Percentiles rank a stretch among this genome's conserved stretches.
Conservation (phyloP, 306 rosid species). For the Sesbania bispinosa region DNA sequence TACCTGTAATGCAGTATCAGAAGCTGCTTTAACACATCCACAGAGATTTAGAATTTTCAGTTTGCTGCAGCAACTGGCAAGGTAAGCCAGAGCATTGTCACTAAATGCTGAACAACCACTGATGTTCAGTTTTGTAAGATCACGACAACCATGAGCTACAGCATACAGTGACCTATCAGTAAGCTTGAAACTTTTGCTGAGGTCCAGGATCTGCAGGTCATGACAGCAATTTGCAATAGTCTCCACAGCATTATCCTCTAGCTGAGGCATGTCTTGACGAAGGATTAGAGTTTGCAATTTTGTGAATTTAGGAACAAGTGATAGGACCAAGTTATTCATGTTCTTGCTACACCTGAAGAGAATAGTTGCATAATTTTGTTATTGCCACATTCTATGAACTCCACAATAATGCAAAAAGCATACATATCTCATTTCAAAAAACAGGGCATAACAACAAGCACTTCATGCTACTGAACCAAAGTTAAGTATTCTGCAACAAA, state of each 20-base stretch:
- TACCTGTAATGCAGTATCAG: constrained; percentile 89
- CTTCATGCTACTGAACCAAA: neutral
- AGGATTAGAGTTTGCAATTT: constrained; percentile 73
- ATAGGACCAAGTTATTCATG: constrained; percentile 82
- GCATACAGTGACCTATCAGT: constrained; percentile 66
- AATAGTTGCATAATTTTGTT: neutral
- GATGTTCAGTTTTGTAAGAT: constrained; percentile 70
- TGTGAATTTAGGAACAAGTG: constrained; percentile 72
- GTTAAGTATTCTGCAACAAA: neutral
- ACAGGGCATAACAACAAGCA: neutral
- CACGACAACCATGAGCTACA: constrained; percentile 69
- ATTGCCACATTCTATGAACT: neutral
- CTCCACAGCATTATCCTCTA: constrained; percentile 74
- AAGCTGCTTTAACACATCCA: constrained; percentile 73
- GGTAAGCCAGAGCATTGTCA: constrained; percentile 72
- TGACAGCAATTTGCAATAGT: constrained; percentile 64
- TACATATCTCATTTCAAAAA: no score
- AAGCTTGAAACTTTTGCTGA: constrained; percentile 94
- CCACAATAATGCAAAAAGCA: constrained; percentile 2
- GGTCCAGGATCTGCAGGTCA: constrained; percentile 88
- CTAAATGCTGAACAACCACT: constrained; percentile 86
- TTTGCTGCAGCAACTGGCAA: constrained; percentile 63
- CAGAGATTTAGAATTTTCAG: constrained; percentile 78
- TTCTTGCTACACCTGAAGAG: constrained; percentile 81
- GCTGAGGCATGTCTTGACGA: constrained; percentile 86